Evolutionary conservation across 2,329 filamentous ascomycete genomes (phyloP), one percentile per base, ranked within the genome.

Genomic region (Ophiosphaerella herpotricha): DNA sequence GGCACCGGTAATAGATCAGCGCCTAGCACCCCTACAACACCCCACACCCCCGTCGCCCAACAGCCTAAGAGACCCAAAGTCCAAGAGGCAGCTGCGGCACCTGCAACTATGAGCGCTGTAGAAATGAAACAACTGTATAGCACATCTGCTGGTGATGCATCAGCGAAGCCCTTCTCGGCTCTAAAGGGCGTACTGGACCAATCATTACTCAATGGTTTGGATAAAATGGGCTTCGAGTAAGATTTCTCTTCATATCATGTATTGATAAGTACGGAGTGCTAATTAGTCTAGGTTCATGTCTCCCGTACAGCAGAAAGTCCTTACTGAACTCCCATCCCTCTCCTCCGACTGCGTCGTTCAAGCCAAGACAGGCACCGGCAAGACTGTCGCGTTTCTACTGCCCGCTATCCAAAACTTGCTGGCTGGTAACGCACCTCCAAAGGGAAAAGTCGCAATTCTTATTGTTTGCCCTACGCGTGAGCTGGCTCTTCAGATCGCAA

Each of bases 281-380:
- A 46, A 60, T 48, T 4, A 29, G 13, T 16, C 36, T 47, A 74
- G 71, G 40, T 73, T 63, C 57, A 81, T 82, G 80, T 79, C 78
- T 6, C 78, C 80, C 2, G 81, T 83, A 11, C 81, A 83, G 58
- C 75, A 80, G 43, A 78, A 78, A 61, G 79, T 82, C 5, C 67
- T 83, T 48, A 77, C 71, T 2, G 75, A 81, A 52, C 71, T 83
- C 23, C 79, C 80, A 7, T 72, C 65, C 34, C 76, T 77, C 64
- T 74, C 73, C 34, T 76, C 75, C 39, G 80, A 83, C 60, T 82
- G 80, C 54, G 75, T 83, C 31, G 82, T 82, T 29, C 80, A 82
- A 55, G 77, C 77, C 31, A 79, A 78, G 57, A 80, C 78, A 0
- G 78, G 78, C 4, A 80, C 78, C 1, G 78, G 78, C 46, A 80